Conservation (phyloP, 2,329 filamentous ascomycete genomes). For the Truncatella angustata region DNA sequence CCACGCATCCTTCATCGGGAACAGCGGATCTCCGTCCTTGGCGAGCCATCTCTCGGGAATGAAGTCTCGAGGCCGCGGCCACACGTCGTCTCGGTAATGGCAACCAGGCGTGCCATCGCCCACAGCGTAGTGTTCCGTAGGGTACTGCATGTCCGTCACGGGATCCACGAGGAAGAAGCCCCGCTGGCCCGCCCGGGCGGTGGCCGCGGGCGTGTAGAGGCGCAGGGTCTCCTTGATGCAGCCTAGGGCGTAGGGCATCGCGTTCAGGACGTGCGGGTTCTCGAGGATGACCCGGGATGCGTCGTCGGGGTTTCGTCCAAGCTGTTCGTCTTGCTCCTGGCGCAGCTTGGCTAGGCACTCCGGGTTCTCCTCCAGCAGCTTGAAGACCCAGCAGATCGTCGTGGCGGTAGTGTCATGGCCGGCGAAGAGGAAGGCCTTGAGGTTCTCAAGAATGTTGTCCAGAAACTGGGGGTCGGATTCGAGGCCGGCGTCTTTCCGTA, state of each 20-base stretch:
- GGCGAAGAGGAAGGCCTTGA: constrained; percentile 23
- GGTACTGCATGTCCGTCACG: background rate
- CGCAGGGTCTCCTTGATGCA: constrained; percentile 6
- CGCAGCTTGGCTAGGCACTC: background rate
- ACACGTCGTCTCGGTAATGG: background rate
- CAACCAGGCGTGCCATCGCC: background rate
- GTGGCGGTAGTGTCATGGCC: constrained; percentile 26
- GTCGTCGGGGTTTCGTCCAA: background rate
- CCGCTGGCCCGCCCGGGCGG: background rate
- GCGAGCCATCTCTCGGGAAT: constrained; percentile 3
- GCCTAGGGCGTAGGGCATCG: background rate
- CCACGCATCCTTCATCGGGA: background rate
- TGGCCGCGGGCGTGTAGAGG: background rate
- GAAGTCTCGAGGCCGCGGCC: background rate
- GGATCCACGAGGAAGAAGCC: background rate
- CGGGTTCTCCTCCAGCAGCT: background rate
- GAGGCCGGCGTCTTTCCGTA: background rate
- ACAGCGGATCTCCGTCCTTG: background rate
- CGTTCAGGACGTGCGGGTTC: background rate
- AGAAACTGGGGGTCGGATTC: constrained; percentile 9
- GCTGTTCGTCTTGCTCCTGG: background rate
- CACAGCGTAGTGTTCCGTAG: background rate
- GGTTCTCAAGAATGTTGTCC: constrained; percentile 13
- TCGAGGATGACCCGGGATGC: background rate
- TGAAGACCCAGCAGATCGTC: constrained; percentile 14